Evolutionary conservation across 2,329 filamentous ascomycete species (phyloP), one percentile per base, ranked within the genome.

Genomic region (Thelonectria discophora): DNA sequence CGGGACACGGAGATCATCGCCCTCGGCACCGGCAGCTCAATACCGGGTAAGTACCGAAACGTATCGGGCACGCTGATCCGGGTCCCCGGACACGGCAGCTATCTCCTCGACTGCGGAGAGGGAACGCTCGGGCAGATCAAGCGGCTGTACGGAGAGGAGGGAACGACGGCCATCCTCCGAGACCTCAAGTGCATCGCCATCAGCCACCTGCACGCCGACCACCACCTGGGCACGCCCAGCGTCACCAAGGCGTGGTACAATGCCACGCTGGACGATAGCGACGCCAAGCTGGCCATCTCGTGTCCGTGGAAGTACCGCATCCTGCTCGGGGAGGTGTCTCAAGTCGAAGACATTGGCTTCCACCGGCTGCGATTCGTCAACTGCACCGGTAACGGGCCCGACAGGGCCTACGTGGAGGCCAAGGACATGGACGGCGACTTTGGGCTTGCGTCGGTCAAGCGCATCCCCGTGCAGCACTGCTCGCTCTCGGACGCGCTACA

Each of bases 151-250:
- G 83, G 85, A 6, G 79, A 82, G 0, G 82, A 87, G 5, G 85
- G 92, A 65, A 80, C 94, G 3, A 81, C 81, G 27, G 82, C 88
- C n/a, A 83, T 97, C 12, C 80, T 99, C n/a, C 84, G 82, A 61
- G 88, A 96, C 65, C 82, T 99, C 45, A 90, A 89, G 55, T 86
- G 88, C 68, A 89, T 99, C 65, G 97, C 93, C 88, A 95, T 99
- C 77, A 97, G 92, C 76, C 95, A 99, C 78, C 82, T 97, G 64
- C 95, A 99, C 76, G 95, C 95, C 5, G 95, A 99, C 78, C 95
- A 99, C 77, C 95, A 98, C 73, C 85, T 99, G 18, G 95, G 95
- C 27, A 91, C 88, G 1, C 83, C 87, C n/a, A 86, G 88, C 6
- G 81, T 98, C n/a, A 87, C 98, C 72, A 89, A 86, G 71, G 91